These are phyloP conservation scores for Amoebophrya sp. DNA, from an alignment of 169 alveolate species.

Conservation along the genomic window DNA sequence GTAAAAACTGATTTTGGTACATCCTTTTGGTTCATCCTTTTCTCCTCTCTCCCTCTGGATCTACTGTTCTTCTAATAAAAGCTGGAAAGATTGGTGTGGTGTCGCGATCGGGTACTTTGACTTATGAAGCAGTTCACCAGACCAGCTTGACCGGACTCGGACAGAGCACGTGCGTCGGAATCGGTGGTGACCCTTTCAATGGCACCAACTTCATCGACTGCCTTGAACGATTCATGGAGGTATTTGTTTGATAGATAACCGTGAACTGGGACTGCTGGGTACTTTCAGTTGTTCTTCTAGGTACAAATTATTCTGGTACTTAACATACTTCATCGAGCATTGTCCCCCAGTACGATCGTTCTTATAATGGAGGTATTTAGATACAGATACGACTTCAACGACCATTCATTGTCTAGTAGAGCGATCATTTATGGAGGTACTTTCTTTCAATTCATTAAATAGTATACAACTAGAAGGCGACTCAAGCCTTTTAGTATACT, in stretches of 20 bases:
- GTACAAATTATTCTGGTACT: background rate
- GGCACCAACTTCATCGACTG: conserved; percentile 92
- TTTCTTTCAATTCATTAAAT: background rate
- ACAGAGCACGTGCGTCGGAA: conserved; percentile 93
- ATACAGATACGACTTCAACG: background rate
- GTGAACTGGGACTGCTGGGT: background rate
- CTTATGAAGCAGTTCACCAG: conserved; percentile 86
- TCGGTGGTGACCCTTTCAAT: conserved; percentile 98
- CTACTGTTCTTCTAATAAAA: too few relatives aligned
- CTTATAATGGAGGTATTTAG: background rate
- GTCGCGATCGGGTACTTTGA: conserved; percentile 41
- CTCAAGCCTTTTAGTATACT: background rate
- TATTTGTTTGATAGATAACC: conserved; percentile 47
- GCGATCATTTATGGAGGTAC: background rate
- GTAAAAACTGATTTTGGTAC: too few relatives aligned
- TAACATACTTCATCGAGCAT: background rate
- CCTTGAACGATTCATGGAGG: conserved; percentile 81
- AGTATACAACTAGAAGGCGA: background rate
- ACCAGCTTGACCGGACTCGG: conserved; percentile 93
- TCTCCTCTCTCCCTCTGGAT: too few relatives aligned
- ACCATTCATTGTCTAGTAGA: background rate
- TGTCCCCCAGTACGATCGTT: background rate
- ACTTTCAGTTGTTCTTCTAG: background rate
- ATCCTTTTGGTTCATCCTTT: too few relatives aligned
- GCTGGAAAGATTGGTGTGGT: conserved; percentile 46